Evolutionary conservation across 305 asterid species (phyloP).

Genomic region (Ilex paraguariensis): DNA sequence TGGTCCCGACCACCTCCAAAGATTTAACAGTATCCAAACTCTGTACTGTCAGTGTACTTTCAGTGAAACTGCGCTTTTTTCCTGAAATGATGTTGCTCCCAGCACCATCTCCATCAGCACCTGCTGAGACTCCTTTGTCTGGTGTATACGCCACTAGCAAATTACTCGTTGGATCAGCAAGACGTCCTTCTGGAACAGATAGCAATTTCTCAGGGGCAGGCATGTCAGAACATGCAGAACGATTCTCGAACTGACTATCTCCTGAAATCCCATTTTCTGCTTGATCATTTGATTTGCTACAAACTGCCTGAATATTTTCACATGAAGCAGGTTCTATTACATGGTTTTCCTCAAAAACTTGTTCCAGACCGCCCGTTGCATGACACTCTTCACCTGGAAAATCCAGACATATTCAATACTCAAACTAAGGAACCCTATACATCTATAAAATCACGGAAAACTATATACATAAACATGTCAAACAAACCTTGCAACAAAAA

Average conservation of each 20-base stretch:
- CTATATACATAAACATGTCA: conserved; percentile 8
- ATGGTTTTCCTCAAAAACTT: conserved; percentile 29
- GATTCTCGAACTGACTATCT: conserved; percentile 24
- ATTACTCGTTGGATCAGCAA: conserved; percentile 33
- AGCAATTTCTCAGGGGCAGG: conserved; percentile 75
- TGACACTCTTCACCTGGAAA: conserved; percentile 40
- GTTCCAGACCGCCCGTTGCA: conserved; percentile 32
- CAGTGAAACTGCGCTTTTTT: conserved; percentile 75
- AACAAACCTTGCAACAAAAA: conserved; percentile 44
- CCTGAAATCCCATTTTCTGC: conserved; percentile 28
- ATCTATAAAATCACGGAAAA: not conserved
- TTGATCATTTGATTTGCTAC: conserved; percentile 32
- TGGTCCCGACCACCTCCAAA: conserved; percentile 52
- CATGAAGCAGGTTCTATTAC: conserved; percentile 27
- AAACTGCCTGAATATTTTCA: conserved; percentile 28
- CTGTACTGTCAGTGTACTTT: conserved; percentile 83
- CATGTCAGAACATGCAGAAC: conserved; percentile 37
- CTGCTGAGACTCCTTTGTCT: conserved; percentile 24
- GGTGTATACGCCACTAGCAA: conserved; percentile 58
- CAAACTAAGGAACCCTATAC: conserved; percentile 12
- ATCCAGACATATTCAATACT: conserved; percentile 12
- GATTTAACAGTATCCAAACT: conserved; percentile 73
- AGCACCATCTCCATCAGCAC: conserved; percentile 50
- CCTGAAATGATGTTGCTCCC: conserved; percentile 67
- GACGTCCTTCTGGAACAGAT: conserved; percentile 55